Percentiles rank a stretch among this genome's conserved stretches.
phyloP scores from a whole-genome alignment of 805 yeast genomes.

The Isabelozyma rhagii region DNA sequence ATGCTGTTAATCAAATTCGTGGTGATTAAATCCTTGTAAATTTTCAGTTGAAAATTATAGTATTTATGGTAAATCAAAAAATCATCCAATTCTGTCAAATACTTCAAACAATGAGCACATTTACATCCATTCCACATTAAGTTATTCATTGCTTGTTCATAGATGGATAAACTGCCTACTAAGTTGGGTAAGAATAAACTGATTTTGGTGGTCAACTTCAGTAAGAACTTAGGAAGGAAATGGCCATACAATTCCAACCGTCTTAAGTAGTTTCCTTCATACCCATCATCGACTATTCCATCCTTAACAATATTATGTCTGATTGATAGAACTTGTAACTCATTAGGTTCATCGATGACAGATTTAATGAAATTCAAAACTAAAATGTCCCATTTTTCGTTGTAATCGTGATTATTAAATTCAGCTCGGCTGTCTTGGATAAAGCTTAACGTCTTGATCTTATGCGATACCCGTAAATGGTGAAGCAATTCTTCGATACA shows the following conservation, averaged over 20 bases:
- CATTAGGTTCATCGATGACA: slow-evolving; percentile 11
- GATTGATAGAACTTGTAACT: slow-evolving; percentile 44
- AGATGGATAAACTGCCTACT: slow-evolving; percentile 58
- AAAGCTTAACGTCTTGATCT: slow-evolving; percentile 35
- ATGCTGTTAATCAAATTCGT: slow-evolving; percentile 54
- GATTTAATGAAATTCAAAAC: slow-evolving; percentile 30
- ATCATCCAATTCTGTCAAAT: slow-evolving; percentile 52
- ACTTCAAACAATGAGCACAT: slow-evolving; percentile 53
- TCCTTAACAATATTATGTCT: slow-evolving; percentile 57
- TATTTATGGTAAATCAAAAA: slow-evolving; percentile 64
- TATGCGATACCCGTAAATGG: slow-evolving; percentile 25
- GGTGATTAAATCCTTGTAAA: slow-evolving; percentile 59
- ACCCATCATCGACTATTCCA: slow-evolving; percentile 59
- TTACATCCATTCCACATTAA: slow-evolving; percentile 76
- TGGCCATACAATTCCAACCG: slow-evolving; percentile 50
- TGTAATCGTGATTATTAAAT: slow-evolving; percentile 29
- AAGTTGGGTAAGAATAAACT: slow-evolving; percentile 56
- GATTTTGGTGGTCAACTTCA: slow-evolving; percentile 30
- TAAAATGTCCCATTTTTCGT: slow-evolving; percentile 49
- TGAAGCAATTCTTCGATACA: slow-evolving; percentile 45
- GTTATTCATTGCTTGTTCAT: slow-evolving; percentile 68
- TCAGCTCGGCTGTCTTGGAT: slow-evolving; percentile 28
- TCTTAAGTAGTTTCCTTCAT: slow-evolving; percentile 70
- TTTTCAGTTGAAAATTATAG: slow-evolving; percentile 43
- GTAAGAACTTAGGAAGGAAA: slow-evolving; percentile 41